phyloP scores from a whole-genome alignment of 1,284 basidiomycete genomes.

The Hemileccinum hortonii region DNA sequence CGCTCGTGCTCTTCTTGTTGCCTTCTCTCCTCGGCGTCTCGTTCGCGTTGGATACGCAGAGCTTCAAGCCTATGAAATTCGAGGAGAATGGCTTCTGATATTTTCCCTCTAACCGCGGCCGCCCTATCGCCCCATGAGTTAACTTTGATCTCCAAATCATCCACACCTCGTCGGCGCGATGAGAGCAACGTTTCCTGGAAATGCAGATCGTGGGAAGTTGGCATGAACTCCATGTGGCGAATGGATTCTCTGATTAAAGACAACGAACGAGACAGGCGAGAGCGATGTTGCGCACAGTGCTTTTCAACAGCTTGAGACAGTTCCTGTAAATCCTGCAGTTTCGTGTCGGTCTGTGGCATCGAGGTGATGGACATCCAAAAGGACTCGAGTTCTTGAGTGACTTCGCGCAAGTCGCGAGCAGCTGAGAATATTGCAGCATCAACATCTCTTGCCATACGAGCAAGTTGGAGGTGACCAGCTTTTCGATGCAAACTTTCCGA shows the following conservation, averaged over 20 bases:
- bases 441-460: conserved; percentile 52
- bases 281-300: conserved; percentile 36
- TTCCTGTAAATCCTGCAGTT: conserved; percentile 34
- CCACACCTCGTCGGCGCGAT: conserved; percentile 45
- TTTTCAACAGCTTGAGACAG: conserved; percentile 41
- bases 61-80: conserved; percentile 38
- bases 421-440: conserved; percentile 45
- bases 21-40: conserved; percentile 31
- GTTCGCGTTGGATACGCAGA: conserved; percentile 20
- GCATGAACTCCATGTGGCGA: conserved; percentile 47
- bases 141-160: conserved; percentile 51
- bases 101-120: conserved; percentile 37
- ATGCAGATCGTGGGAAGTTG: conserved; percentile 40
- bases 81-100: conserved; percentile 36
- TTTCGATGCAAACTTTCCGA: conserved; percentile 51
- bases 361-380: conserved; percentile 37
- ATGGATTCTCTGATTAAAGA: conserved; percentile 53
- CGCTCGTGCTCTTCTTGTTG: conserved; percentile 31
- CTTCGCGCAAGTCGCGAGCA: conserved; percentile 39
- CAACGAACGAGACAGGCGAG: conserved; percentile 47
- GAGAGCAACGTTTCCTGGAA: conserved; percentile 46
- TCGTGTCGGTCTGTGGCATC: conserved; percentile 23
- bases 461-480: conserved; percentile 49
- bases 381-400: conserved; percentile 38
- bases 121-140: conserved; percentile 48